phyloP scores from a whole-genome alignment of 2,329 filamentous ascomycete species.

The Sarocladium strictum region DNA sequence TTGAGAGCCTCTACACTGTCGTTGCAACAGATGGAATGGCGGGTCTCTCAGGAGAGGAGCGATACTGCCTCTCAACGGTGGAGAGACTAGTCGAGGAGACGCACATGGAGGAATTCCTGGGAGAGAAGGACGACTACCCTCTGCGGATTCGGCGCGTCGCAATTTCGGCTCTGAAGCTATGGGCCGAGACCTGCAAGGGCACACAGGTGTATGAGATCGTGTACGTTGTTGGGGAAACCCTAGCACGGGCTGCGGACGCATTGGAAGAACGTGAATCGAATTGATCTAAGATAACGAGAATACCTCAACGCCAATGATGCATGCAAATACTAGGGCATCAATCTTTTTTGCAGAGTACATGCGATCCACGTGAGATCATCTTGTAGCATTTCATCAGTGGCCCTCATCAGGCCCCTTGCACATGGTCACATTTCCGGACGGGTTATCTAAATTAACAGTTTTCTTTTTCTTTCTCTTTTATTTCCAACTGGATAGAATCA shows the following conservation, averaged over 20 bases:
- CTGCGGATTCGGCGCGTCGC: constrained; percentile 14
- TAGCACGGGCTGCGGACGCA: constrained; percentile 20
- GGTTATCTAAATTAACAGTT: too few species aligned
- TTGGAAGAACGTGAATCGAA: background rate
- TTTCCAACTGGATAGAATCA: too few species aligned
- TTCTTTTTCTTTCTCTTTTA: too few species aligned
- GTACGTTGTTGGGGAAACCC: constrained; percentile 15
- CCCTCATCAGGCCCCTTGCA: too few species aligned
- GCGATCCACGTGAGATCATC: too few species aligned
- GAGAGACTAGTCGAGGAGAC: constrained; percentile 20
- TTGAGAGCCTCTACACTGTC: constrained; percentile 16
- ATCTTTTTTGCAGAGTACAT: too few species aligned
- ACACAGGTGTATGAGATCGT: constrained; percentile 22
- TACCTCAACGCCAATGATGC: too few species aligned
- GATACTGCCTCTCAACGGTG: constrained; percentile 17
- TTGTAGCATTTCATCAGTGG: too few species aligned
- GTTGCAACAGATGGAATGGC: constrained; percentile 11
- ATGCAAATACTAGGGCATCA: too few species aligned
- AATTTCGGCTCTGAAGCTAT: constrained; percentile 17
- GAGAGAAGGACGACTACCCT: constrained; percentile 14
- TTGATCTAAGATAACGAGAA: background rate
- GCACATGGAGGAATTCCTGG: constrained; percentile 13
- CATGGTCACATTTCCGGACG: too few species aligned
- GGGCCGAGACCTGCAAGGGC: constrained; percentile 24
- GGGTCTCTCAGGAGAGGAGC: constrained; percentile 15